phyloP scores from a whole-genome alignment of 768 basidiomycete genomes.

The Mycena pura region DNA sequence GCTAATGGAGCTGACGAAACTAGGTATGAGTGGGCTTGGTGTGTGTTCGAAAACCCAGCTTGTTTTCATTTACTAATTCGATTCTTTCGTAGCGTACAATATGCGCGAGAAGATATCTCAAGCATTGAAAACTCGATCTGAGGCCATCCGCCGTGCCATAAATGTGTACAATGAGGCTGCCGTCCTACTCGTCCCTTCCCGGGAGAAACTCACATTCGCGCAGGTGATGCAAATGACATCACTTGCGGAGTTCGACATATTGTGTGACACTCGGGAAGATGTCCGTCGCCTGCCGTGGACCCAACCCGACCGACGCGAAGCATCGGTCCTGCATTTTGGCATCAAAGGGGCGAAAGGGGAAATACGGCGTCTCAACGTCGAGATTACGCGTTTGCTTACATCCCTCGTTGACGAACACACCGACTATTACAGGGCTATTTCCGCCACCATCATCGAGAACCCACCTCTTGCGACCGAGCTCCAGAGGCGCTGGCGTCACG shows the following conservation, averaged over 20 bases:
- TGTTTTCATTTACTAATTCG: neutral
- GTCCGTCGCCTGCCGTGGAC: neutral
- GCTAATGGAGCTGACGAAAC: conserved; percentile 4
- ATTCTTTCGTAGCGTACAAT: neutral
- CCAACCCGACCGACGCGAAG: neutral
- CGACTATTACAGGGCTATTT: neutral
- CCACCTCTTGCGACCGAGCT: neutral
- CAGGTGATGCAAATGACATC: neutral
- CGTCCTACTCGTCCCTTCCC: neutral
- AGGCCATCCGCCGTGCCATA: neutral
- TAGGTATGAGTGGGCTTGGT: conserved; percentile 12
- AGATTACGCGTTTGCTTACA: neutral
- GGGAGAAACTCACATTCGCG: neutral
- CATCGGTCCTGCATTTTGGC: neutral
- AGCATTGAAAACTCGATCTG: neutral
- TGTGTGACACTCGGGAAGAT: neutral
- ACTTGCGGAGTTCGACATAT: neutral
- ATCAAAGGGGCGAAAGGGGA: neutral
- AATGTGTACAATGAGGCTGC: neutral
- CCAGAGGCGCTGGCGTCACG: neutral
- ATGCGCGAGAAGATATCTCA: neutral
- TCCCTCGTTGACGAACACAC: neutral
- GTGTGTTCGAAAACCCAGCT: no score
- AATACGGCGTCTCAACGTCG: neutral
- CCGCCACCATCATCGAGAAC: neutral